These are phyloP conservation scores for Euryodendron excelsum DNA, from an alignment of 148 eudicot genomes.

Conservation along the genomic window DNA sequence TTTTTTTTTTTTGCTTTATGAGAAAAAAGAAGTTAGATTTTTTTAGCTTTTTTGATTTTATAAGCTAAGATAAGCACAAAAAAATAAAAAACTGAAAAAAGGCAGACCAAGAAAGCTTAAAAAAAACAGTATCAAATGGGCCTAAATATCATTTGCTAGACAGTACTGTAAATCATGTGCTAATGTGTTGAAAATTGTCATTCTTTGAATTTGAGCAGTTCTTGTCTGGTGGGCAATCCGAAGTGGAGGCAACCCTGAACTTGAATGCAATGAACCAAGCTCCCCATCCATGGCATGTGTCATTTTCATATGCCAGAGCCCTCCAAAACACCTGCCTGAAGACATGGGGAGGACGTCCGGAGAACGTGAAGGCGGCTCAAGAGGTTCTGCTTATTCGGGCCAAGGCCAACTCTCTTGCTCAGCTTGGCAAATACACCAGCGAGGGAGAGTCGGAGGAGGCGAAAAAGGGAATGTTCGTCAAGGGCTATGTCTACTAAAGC, in stretches of 20 bases:
- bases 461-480: constrained; percentile 76
- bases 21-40: too few relatives aligned
- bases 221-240: constrained; percentile 95
- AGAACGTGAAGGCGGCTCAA: constrained; percentile 78
- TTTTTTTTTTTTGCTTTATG: too few relatives aligned
- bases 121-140: too few relatives aligned
- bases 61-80: too few relatives aligned
- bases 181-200: not conserved
- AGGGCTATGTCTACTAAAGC: constrained; percentile 67
- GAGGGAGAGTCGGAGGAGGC: constrained; percentile 87
- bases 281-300: constrained; percentile 89
- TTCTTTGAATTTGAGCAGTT: constrained; percentile 69
- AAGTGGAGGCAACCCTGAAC: constrained; percentile 89
- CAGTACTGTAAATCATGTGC: not conserved
- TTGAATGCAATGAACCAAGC: constrained; percentile 90
- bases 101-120: too few relatives aligned
- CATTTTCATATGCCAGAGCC: constrained; percentile 92
- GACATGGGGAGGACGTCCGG: constrained; percentile 86
- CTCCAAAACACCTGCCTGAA: constrained; percentile 93
- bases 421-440: constrained; percentile 86
- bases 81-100: too few relatives aligned
- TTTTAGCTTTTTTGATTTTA: too few relatives aligned
- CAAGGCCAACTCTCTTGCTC: constrained; percentile 86
- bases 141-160: too few relatives aligned
- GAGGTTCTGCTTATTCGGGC: constrained; percentile 65